These are phyloP conservation scores for Colletotrichum somersetense DNA, from an alignment of 2,329 filamentous ascomycete species.

Conservation along the genomic window DNA sequence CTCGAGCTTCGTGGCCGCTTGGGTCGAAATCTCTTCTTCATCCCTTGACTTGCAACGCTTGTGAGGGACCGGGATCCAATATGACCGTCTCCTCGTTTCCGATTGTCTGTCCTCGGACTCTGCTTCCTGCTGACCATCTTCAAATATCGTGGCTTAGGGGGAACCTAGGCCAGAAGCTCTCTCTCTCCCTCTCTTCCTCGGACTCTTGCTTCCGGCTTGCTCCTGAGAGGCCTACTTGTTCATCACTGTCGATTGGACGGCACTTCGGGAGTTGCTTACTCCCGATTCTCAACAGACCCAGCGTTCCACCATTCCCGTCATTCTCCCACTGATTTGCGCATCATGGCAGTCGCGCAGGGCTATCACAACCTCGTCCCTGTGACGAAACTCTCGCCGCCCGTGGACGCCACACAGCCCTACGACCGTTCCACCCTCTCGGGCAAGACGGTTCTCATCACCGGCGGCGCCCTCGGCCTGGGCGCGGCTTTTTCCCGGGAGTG, in stretches of 20 bases:
- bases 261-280: neutral
- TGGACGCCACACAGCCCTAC: constrained; percentile 60
- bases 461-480: constrained; percentile 72
- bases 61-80: constrained; percentile 3
- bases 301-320: constrained; percentile 3
- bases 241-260: no score
- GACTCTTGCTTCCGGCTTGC: neutral
- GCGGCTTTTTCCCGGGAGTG: constrained; percentile 66
- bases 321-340: neutral
- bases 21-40: neutral
- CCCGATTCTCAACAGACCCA: neutral
- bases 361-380: constrained; percentile 36
- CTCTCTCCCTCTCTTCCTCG: neutral
- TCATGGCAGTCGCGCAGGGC: constrained; percentile 34
- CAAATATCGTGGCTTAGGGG: neutral
- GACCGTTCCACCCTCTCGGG: constrained; percentile 59
- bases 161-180: neutral
- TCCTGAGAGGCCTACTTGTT: neutral
- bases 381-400: constrained; percentile 53
- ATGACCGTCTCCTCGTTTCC: neutral
- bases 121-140: neutral
- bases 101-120: neutral
- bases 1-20: neutral
- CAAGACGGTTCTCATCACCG: constrained; percentile 74
- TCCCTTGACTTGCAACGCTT: constrained; percentile 8